These are phyloP conservation scores for Phialophora tarda DNA, from an alignment of 2,329 filamentous ascomycete species.

Conservation along the genomic window DNA sequence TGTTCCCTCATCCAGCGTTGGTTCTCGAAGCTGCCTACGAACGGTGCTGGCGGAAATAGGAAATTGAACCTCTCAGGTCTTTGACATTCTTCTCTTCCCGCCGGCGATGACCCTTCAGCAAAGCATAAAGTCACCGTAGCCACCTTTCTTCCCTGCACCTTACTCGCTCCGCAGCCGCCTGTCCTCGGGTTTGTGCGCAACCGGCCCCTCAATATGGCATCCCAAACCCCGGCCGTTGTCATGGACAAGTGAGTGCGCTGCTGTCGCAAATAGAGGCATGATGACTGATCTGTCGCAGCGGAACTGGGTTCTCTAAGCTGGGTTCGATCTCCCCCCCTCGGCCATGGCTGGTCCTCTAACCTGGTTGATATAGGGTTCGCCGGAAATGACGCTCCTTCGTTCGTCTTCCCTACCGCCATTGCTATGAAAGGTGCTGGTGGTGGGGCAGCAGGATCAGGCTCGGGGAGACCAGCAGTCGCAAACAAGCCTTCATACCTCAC, in stretches of 20 bases:
- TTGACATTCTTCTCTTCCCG: neutral
- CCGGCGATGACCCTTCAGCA: slow-evolving; percentile 28
- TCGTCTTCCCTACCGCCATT: slow-evolving; percentile 98
- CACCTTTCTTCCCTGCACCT: slow-evolving; percentile 9
- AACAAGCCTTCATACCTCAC: slow-evolving; percentile 97
- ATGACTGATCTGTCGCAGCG: slow-evolving; percentile 66
- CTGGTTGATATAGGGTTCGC: slow-evolving; percentile 74
- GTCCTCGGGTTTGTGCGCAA: slow-evolving; percentile 11
- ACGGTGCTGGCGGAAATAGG: slow-evolving; percentile 7
- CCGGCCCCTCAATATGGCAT: slow-evolving; percentile 71
- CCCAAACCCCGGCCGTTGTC: slow-evolving; percentile 99
- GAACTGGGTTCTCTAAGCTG: slow-evolving; percentile 98
- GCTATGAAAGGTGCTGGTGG: slow-evolving; percentile 81
- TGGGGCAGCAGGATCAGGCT: slow-evolving; percentile 75
- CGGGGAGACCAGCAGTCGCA: slow-evolving; percentile 84
- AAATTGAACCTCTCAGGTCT: neutral
- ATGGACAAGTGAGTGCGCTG: slow-evolving; percentile 94
- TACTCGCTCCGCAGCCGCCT: slow-evolving; percentile 8
- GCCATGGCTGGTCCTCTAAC: slow-evolving; percentile 27
- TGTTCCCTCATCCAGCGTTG: slow-evolving; percentile 10
- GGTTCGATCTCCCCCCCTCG: slow-evolving; percentile 62
- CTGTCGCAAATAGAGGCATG: slow-evolving; percentile 20
- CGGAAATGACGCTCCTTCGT: slow-evolving; percentile 98
- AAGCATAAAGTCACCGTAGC: slow-evolving; percentile 18
- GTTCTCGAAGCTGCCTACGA: slow-evolving; percentile 22